phyloP scores from a whole-genome alignment of 2,329 filamentous ascomycete species.

The Hansfordia pulvinata region DNA sequence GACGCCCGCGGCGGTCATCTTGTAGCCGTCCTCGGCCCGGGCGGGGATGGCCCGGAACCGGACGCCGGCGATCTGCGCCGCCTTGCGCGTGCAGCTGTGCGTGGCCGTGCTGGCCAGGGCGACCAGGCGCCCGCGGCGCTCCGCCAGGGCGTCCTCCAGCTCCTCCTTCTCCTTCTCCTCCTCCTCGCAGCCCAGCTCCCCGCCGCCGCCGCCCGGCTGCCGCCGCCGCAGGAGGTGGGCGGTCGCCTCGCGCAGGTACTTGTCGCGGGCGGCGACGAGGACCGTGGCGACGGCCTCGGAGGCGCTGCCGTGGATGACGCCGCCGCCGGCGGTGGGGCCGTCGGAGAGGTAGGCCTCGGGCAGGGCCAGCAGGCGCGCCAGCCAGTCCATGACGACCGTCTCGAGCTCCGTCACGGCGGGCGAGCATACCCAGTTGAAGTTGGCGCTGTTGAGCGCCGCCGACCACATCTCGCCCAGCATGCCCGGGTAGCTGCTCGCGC shows the following conservation, averaged over 20 bases:
- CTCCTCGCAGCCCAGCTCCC: too few species aligned
- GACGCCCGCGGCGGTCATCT: slow-evolving; percentile 54
- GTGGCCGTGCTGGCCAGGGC: slow-evolving; percentile 68
- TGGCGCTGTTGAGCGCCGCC: slow-evolving; percentile 74
- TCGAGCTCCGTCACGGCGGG: slow-evolving; percentile 89
- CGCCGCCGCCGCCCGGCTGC: too few species aligned
- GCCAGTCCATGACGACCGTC: slow-evolving; percentile 86
- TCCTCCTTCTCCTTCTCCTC: slow-evolving; percentile 37
- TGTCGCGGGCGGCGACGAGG: slow-evolving; percentile 77
- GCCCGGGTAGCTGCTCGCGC: slow-evolving; percentile 65
- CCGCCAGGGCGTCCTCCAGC: slow-evolving; percentile 55
- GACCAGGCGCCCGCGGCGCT: slow-evolving; percentile 58
- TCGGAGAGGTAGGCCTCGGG: slow-evolving; percentile 63
- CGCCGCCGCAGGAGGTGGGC: too few species aligned
- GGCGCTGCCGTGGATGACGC: slow-evolving; percentile 88
- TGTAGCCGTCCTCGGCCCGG: slow-evolving; percentile 47
- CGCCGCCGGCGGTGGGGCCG: slow-evolving; percentile 59
- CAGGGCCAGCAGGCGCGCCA: slow-evolving; percentile 61
- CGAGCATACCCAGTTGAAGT: slow-evolving; percentile 95
- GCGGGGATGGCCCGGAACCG: slow-evolving; percentile 60
- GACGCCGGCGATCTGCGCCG: slow-evolving; percentile 74
- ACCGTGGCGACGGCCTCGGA: slow-evolving; percentile 78
- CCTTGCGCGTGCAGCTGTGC: slow-evolving; percentile 80
- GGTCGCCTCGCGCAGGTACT: slow-evolving; percentile 52
- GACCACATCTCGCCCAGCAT: slow-evolving; percentile 91